These are phyloP conservation scores for Salix arbutifolia DNA, from an alignment of 345 rosid species.

Conservation along the genomic window DNA sequence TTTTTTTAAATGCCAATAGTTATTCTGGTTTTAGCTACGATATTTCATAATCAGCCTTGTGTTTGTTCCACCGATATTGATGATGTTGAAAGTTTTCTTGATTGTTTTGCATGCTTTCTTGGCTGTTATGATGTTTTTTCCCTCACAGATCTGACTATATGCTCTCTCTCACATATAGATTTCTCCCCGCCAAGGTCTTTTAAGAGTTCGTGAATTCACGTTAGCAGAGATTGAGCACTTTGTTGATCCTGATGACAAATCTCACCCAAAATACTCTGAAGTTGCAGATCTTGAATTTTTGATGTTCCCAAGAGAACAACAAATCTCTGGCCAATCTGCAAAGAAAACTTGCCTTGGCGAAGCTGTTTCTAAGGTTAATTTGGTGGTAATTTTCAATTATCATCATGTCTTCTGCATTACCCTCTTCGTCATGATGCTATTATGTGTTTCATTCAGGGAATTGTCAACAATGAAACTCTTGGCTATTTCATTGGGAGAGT, in stretches of 20 bases:
- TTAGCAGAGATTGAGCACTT: constrained; percentile 96
- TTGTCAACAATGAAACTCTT: constrained; percentile 87
- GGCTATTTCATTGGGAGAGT: constrained; percentile 97
- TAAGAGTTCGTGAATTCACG: constrained; percentile 92
- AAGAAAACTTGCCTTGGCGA: constrained; percentile 54
- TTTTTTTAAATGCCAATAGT: not conserved
- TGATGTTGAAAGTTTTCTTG: not conserved
- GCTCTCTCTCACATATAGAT: constrained; percentile 38
- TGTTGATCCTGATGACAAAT: constrained; percentile 92
- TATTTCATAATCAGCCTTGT: not conserved
- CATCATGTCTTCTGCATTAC: not conserved
- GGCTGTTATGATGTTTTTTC: not conserved
- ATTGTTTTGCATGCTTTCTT: not conserved
- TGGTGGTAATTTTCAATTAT: not conserved
- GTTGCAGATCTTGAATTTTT: constrained; percentile 66
- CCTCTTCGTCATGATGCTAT: constrained; percentile 1
- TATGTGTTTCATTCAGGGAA: constrained; percentile 48
- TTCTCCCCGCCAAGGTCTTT: constrained; percentile 97
- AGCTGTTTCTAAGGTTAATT: constrained; percentile 70
- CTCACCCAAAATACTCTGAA: constrained; percentile 75
- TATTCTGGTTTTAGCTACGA: not conserved
- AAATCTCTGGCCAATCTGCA: constrained; percentile 83
- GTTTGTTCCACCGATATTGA: not conserved
- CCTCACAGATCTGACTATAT: not conserved
- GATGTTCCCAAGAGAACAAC: constrained; percentile 89